These are phyloP conservation scores for Thraustochytrium sp. DNA, from an alignment of 352 stramenopile genomes.

Conservation along the genomic window DNA sequence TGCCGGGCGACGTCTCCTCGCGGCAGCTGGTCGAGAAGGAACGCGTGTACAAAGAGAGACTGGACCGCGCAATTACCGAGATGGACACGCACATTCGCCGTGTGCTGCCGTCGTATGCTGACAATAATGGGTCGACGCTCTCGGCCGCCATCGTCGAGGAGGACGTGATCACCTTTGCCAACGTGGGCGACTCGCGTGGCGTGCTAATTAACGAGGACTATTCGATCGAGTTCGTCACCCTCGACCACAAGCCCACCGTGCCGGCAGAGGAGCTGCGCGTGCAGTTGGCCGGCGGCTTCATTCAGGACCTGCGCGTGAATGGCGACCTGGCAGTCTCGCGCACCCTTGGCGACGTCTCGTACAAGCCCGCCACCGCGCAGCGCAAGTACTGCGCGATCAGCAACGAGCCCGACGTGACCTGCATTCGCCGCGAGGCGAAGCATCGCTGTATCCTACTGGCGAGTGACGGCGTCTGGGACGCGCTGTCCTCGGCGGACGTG, in stretches of 20 bases:
- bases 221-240: slow-evolving; percentile 64
- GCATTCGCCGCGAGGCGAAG: not conserved
- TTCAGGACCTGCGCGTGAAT: slow-evolving; percentile 56
- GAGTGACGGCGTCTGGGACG: slow-evolving; percentile 31
- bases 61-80: slow-evolving; percentile 15
- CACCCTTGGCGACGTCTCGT: slow-evolving; percentile 54
- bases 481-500: not conserved
- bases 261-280: slow-evolving; percentile 50
- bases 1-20: not conserved
- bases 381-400: slow-evolving; percentile 5
- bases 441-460: slow-evolving; percentile 26
- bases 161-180: slow-evolving; percentile 48
- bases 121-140: slow-evolving; percentile 28
- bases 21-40: not conserved
- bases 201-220: slow-evolving; percentile 43
- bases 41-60: not conserved
- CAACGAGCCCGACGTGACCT: slow-evolving; percentile 31
- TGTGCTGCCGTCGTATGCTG: not conserved
- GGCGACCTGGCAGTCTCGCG: slow-evolving; percentile 55
- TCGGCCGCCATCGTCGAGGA: not conserved
- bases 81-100: slow-evolving; percentile 11
- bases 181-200: slow-evolving; percentile 50
- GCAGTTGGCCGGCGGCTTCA: slow-evolving; percentile 50
- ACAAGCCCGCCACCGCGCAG: slow-evolving; percentile 48
- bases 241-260: slow-evolving; percentile 76